These are phyloP conservation scores for Penicillium paxilli DNA, from an alignment of 495 filamentous ascomycete species.

Conservation along the genomic window DNA sequence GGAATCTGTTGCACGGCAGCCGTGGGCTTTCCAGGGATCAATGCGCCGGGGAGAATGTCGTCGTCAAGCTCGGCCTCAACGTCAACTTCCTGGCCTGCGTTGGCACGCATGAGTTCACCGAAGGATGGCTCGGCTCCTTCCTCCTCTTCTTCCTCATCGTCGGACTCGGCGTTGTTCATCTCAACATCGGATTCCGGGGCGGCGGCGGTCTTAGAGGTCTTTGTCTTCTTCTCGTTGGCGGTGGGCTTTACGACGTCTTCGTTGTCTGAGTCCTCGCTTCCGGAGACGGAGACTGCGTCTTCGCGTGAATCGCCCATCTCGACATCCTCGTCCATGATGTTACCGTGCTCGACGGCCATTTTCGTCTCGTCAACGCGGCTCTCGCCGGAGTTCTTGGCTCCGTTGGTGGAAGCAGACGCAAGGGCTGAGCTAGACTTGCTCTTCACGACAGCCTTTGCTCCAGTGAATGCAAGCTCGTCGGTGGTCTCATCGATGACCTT, in stretches of 20 bases:
- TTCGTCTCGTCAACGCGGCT: constrained; percentile 72
- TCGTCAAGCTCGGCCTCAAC: constrained; percentile 60
- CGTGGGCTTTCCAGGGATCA: constrained; percentile 40
- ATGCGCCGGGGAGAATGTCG: constrained; percentile 38
- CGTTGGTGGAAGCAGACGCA: constrained; percentile 51
- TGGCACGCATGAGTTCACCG: constrained; percentile 78
- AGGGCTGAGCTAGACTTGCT: constrained; percentile 46
- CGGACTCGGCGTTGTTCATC: constrained; percentile 39
- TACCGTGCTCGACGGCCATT: constrained; percentile 59
- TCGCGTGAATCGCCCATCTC: constrained; percentile 52
- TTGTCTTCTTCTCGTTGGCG: constrained; percentile 32
- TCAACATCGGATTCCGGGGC: constrained; percentile 44
- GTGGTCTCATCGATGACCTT: constrained; percentile 51
- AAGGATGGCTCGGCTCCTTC: constrained; percentile 72
- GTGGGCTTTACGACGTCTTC: constrained; percentile 40
- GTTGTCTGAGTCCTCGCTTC: constrained; percentile 43
- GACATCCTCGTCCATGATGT: constrained; percentile 41
- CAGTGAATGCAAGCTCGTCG: constrained; percentile 46
- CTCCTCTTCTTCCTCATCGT: constrained; percentile 47
- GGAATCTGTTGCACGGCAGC: constrained; percentile 55
- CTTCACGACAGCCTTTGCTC: constrained; percentile 45
- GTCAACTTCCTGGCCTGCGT: constrained; percentile 69
- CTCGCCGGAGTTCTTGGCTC: constrained; percentile 59
- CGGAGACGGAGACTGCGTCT: constrained; percentile 36
- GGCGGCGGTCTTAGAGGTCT: constrained; percentile 26